Evolutionary conservation across 2,329 filamentous ascomycete species (phyloP).

Genomic region (Mycosphaerella sp.): DNA sequence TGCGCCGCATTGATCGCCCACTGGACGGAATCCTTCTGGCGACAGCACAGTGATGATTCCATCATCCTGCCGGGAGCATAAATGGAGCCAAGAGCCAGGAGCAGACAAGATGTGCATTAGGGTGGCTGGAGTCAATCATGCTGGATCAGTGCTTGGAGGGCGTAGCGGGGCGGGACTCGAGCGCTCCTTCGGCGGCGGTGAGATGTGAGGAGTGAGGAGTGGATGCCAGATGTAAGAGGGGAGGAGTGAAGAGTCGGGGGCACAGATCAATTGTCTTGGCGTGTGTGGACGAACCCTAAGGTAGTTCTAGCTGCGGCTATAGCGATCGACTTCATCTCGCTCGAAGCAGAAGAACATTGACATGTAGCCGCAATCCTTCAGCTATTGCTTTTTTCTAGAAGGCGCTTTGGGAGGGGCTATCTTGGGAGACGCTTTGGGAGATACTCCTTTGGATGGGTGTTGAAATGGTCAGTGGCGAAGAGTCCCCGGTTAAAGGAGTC

Average conservation of each 20-base stretch:
- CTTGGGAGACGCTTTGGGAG: no score
- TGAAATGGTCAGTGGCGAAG: no score
- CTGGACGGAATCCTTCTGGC: constrained; percentile 4
- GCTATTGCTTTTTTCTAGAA: no score
- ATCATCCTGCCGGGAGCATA: background rate
- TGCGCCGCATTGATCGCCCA: constrained; percentile 3
- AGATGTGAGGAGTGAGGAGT: background rate
- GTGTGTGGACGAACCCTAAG: background rate
- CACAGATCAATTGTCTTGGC: no score
- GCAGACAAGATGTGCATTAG: background rate
- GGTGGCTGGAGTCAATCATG: background rate
- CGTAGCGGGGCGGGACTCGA: background rate
- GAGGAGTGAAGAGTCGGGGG: no score
- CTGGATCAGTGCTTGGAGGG: background rate
- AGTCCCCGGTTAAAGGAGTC: no score
- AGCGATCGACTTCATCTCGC: background rate
- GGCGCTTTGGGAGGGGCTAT: no score
- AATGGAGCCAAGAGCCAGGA: background rate
- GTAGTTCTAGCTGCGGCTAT: background rate
- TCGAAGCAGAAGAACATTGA: background rate
- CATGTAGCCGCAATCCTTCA: background rate
- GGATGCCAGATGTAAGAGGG: no score
- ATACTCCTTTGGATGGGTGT: no score
- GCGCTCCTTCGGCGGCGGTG: background rate
- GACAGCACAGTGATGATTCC: no score